A percentile compares a stretch with the other conserved stretches of the same genome.
phyloP scores from a whole-genome alignment of 441 rosid genomes.

The Croton laevigatus region DNA sequence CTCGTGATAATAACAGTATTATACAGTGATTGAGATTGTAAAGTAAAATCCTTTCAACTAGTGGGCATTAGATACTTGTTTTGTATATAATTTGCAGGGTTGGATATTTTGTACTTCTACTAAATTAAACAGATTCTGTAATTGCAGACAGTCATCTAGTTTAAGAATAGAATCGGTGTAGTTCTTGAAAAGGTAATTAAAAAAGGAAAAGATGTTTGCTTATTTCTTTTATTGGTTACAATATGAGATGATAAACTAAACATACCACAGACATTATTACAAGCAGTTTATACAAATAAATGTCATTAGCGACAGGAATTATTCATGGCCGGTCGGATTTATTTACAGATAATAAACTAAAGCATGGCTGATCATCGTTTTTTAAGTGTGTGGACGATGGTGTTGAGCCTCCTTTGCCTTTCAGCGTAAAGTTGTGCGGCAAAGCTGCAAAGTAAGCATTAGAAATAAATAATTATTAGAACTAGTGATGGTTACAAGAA shows the following conservation, averaged over 20 bases:
- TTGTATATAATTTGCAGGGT: conserved; percentile 2
- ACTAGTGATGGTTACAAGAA: neutral
- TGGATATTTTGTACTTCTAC: neutral
- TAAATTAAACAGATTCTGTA: too few species aligned
- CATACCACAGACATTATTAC: neutral
- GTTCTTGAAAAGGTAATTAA: neutral
- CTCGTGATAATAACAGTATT: too few species aligned
- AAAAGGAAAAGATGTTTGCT: neutral
- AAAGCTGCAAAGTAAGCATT: neutral
- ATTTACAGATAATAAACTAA: neutral
- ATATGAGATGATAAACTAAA: neutral
- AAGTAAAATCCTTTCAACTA: neutral
- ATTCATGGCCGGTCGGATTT: neutral
- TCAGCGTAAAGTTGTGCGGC: neutral
- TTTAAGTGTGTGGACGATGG: neutral
- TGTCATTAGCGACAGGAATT: neutral
- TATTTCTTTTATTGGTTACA: neutral
- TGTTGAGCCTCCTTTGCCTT: conserved; percentile 4
- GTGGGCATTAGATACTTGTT: neutral
- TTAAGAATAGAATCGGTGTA: neutral
- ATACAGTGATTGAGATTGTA: neutral
- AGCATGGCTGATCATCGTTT: neutral
- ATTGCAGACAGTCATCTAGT: too few species aligned
- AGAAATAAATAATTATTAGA: neutral
- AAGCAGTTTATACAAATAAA: neutral